Base-by-base conservation (phyloP, 768 basidiomycete species). In the Boletus rufocinnamomeus region DNA sequence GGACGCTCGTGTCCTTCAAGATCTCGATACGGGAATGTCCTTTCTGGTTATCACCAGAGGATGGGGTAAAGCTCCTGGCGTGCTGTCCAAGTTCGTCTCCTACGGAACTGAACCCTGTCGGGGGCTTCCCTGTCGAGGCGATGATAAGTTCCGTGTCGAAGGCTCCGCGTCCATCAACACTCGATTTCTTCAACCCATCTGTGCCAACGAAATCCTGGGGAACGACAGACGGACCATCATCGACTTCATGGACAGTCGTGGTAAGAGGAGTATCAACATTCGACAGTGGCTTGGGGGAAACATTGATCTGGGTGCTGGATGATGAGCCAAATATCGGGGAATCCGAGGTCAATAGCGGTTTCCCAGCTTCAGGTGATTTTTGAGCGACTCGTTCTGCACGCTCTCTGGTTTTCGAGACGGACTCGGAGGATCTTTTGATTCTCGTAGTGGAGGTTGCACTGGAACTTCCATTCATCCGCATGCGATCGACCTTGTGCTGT, bases 271-370 rank as follows among this genome's bases (percentile, higher is more conserved):
- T 44, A 43, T 68, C 48, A 4, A 9, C 34, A 6, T 63, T 53
- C 49, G 43, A 50, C 25, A 40, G 35, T 46, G 35, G 21, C 34
- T 50, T 56, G 16, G 56, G 50, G 25, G 62, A 69, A 52, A 48
- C 27, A 55, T 61, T 58, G 23, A 61, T 46, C 45, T 58, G 61
- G 10, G 57, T 69, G 37, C 52, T 55, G 23, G 62, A 69, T 13
- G 66, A 60, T n/a, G 50, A 50, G 6, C 46, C 43, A 46, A 54
- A 51, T 48, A 46, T 56, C 13, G 66, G 54, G n/a, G 64, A 61
- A 25, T 52, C 30, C n/a, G 45, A 23, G 8, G n/a, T 17, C n/a
- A 46, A 27, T 8, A n/a, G 10, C 13, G 11, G 34, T 25, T 62
- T 56, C 40, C 30, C 28, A 9, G 27, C 27, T 45, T 49, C 54